Evolutionary conservation across 192 early-diverging fungal genomes (phyloP), one percentile per base, ranked within the genome.

Genomic region (Coemansia sp.): DNA sequence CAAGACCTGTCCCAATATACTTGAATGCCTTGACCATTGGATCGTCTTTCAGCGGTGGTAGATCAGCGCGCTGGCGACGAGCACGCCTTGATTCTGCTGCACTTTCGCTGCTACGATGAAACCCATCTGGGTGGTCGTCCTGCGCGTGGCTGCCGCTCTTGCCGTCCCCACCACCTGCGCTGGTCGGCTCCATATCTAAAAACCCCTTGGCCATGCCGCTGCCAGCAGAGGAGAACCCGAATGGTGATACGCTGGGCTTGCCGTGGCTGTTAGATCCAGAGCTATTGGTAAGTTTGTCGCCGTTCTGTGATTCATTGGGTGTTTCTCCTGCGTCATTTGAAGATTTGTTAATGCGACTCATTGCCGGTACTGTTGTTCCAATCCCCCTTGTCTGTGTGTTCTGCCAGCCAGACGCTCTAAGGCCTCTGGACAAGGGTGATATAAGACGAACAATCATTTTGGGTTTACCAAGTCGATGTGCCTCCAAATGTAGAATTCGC

Each of bases 21-120:
- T 84, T 84, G 10, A 73, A 72, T 10, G 76, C 72, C 66, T 75
- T 84, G 53, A 84, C 64, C 48, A 41, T 59, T 13, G 81, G 81
- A 64, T 84, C 81, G 48, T 84, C 81, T 37, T 78, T 73, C 7
- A 84, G 73, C 9, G 81, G 81, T 15, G 81, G 81, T 11, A 84
- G 73, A 56, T 84, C 81, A n/a, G 81, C 76, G 32, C 74, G 69
- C 73, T 79, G 81, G 39, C 81, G 69, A 13, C 81, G 81, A 18
- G 81, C 81, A 19, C 81, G 72, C 53, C 81, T 72, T 42, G 81
- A 72, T 64, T 79, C 81, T 3, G 81, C 81, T n/a, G 81, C 81
- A 15, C 54, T 75, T 53, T 49, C 40, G 56, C 81, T 61, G 47
- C 65, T 72, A 13, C 81, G 72, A 21, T 65, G 68, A 47, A 59